A percentile compares a stretch with the other conserved stretches of the same genome.
These are phyloP conservation scores for Colletotrichum melonis DNA, from an alignment of 2,329 filamentous ascomycete species.

Conservation along the genomic window DNA sequence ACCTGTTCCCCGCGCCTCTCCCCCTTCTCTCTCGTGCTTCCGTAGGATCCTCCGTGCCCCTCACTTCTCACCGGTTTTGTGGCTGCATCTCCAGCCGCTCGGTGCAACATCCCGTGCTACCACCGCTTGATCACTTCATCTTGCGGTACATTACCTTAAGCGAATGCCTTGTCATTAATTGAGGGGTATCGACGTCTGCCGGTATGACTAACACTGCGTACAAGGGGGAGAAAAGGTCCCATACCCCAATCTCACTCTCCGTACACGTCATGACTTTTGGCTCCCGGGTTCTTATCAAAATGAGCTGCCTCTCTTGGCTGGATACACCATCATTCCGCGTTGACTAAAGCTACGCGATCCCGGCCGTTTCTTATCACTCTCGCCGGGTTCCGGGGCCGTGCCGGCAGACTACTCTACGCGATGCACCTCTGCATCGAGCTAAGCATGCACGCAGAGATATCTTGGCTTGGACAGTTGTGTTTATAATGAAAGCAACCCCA, in stretches of 20 bases:
- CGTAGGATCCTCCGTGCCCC: background rate
- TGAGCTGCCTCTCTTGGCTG: conserved; percentile 29
- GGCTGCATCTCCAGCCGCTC: background rate
- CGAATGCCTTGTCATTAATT: background rate
- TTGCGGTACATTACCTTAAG: background rate
- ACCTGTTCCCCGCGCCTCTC: background rate
- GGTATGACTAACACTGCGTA: background rate
- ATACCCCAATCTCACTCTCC: background rate
- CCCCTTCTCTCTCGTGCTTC: background rate
- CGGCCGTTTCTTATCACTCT: conserved; percentile 14
- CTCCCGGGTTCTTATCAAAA: conserved; percentile 8
- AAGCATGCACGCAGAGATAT: background rate
- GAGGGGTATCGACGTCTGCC: background rate
- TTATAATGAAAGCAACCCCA: background rate
- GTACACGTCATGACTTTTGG: conserved; percentile 30
- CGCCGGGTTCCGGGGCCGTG: conserved; percentile 2
- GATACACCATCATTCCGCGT: background rate
- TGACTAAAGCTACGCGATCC: background rate
- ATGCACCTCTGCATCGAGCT: conserved; percentile 19
- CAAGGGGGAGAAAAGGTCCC: background rate
- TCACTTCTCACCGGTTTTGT: background rate
- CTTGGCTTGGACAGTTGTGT: background rate
- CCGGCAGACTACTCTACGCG: conserved; percentile 1
- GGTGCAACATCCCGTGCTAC: background rate
- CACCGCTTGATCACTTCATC: background rate